A percentile compares a stretch with the other conserved stretches of the same genome.
phyloP scores from a whole-genome alignment of 345 rosid genomes.

The Lepidium aucheri region DNA sequence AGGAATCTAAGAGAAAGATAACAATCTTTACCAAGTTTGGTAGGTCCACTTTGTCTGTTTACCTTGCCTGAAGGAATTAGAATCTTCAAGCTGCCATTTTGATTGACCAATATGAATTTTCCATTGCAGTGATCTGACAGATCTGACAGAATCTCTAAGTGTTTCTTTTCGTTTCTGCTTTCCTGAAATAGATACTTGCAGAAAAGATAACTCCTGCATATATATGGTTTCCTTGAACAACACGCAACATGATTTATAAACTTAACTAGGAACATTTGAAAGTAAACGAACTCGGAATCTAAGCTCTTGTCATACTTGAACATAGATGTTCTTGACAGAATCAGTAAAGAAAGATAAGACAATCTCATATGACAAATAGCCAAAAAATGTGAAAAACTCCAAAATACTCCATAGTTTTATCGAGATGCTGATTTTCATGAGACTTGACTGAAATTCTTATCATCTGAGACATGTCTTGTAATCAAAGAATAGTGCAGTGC shows the following conservation, averaged over 20 bases:
- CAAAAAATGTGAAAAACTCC: neutral
- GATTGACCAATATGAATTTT: neutral
- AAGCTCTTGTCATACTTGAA: neutral
- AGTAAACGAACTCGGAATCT: neutral
- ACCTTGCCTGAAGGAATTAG: neutral
- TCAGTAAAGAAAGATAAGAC: too few relatives aligned
- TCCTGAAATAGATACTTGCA: neutral
- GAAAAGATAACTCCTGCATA: too few relatives aligned
- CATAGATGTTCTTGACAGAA: neutral
- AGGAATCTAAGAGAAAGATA: slow-evolving; percentile 15
- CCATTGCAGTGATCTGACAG: neutral
- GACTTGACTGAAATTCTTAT: neutral
- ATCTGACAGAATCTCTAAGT: neutral
- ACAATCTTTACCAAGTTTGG: slow-evolving; percentile 9
- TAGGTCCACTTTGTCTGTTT: neutral
- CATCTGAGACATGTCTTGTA: neutral
- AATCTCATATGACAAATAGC: neutral
- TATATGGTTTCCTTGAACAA: too few relatives aligned
- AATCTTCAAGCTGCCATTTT: neutral
- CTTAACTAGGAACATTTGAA: too few relatives aligned
- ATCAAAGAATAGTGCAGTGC: neutral
- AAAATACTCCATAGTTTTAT: neutral
- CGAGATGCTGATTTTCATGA: neutral
- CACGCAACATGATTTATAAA: too few relatives aligned
- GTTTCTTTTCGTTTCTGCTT: neutral